Base-by-base conservation (phyloP, 1,284 basidiomycete species). In the Volvariella surrecta region DNA sequence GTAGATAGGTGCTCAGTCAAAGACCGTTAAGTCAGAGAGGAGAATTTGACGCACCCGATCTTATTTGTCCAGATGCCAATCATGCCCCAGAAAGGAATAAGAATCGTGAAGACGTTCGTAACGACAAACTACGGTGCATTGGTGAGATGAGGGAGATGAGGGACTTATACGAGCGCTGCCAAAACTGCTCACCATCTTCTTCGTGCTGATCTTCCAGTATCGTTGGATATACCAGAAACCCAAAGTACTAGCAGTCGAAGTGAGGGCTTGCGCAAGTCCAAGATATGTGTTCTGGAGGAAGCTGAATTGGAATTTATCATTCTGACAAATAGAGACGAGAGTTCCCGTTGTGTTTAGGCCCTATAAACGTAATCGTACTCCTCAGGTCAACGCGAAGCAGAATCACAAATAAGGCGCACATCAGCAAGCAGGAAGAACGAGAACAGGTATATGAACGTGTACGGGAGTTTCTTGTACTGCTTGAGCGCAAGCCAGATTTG, bases 51-150 rank as follows among this genome's bases (percentile, higher is more conserved):
- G n/a, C 45, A 81, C 74, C 89, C 89, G 42, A 92, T 63, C 43
- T 70, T 79, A 7, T 64, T 53, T 0, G 88, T 90, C 76, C 86
- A 90, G 46, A 91, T 81, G 1, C 89, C 89, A 40, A 91, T 71
- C 77, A 89, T 84, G n/a, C 89, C 89, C 89, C 89, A 92, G 1
- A 88, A 66, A 0, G 87, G 85, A 39, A 91, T 86, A 22, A 89
- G 40, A 32, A 89, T 72, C 3, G 84, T 87, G 8, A 85, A 76
- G 1, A 85, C 70, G 53, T 87, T 87, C 4, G 86, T 89, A 1
- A 87, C 73, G 15, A 79, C 61, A 54, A 91, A 89, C 83, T 84
- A 43, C 2, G n/a, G 6, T 11, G 11, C 24, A 28, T 6, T 11
- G 6, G 24, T 28, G 24, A 6, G n/a, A 28, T 28, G 24, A 28